Base-by-base conservation (phyloP, 495 filamentous ascomycete species). In the Pseudoneurospora amorphoporcata region DNA sequence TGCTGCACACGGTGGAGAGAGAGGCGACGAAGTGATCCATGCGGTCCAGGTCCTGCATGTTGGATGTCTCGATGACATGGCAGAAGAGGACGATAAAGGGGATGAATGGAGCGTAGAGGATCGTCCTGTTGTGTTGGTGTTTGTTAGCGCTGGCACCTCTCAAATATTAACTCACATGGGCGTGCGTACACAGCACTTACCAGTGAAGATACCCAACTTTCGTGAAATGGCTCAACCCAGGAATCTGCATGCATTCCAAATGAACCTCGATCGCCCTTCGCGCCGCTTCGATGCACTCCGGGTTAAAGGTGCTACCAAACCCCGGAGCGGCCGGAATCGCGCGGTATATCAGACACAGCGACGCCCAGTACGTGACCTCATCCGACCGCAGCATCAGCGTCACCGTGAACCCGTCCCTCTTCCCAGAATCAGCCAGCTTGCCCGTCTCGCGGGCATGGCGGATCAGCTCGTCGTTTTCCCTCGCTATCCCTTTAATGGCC, bases 21-120 rank as follows among this genome's bases (percentile, higher is more conserved):
- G 88, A 89, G 8, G 79, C 77, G 65, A 88, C 84, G 73, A 92
- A 92, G 8, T 84, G 83, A 40, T 84, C 83, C 1, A 92, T 84
- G 0, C 82, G 82, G 29, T 76, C 61, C 5, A 90, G 82, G 72
- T 91, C 89, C 17, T 79, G 76, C 32, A 76, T 65, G 70, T 82
- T 75, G 0, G 81, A 83, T 0, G 83, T 85, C 76, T 88, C 85
- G 72, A 92, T 87, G 4, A 88, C 84, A 73, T 91, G 86, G 82
- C 90, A 91, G 83, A 92, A 92, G 5, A 92, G 82, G 3, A 92
- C 87, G 68, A 91, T 90, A 76, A 91, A 89, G 0, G 90, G 90
- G 43, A 89, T 86, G 76, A 92, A 91, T 3, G 90, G 90, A 12
- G 88, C 84, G 75, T 89, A 84, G 29, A 92, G 82, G 38, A 92